A percentile compares a stretch with the other conserved stretches of the same genome.
Evolutionary conservation across 2,329 filamentous ascomycete genomes (phyloP).

Genomic region (Massarina eburnea): DNA sequence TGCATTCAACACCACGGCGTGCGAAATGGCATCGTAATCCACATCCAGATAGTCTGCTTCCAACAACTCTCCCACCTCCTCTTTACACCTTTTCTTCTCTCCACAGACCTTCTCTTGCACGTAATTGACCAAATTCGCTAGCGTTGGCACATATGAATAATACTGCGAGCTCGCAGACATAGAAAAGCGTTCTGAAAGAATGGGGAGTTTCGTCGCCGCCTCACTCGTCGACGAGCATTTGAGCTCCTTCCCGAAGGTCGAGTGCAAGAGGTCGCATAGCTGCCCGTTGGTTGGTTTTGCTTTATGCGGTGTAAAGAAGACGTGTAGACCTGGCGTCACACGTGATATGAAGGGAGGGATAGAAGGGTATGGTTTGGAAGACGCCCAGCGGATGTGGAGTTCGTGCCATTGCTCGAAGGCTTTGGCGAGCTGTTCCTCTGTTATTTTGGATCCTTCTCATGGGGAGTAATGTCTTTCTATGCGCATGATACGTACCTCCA

Average conservation of each 20-base stretch:
- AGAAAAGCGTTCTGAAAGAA: slow-evolving; percentile 61
- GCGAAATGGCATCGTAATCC: slow-evolving; percentile 71
- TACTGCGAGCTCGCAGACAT: slow-evolving; percentile 69
- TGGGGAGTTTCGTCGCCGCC: slow-evolving; percentile 64
- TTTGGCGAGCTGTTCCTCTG: slow-evolving; percentile 54
- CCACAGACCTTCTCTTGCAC: slow-evolving; percentile 57
- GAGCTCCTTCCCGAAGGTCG: slow-evolving; percentile 56
- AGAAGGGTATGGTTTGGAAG: slow-evolving; percentile 57
- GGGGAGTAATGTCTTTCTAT: too few relatives aligned
- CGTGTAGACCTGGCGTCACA: slow-evolving; percentile 77
- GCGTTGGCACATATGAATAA: slow-evolving; percentile 63
- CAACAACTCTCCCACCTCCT: slow-evolving; percentile 50
- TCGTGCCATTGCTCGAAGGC: slow-evolving; percentile 67
- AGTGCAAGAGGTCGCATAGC: slow-evolving; percentile 62
- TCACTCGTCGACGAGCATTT: slow-evolving; percentile 58
- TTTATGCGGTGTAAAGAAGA: slow-evolving; percentile 68
- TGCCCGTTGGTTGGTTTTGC: slow-evolving; percentile 30
- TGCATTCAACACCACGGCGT: slow-evolving; percentile 65
- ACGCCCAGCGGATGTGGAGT: slow-evolving; percentile 79
- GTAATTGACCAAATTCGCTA: slow-evolving; percentile 59
- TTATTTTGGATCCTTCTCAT: not conserved
- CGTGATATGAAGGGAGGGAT: slow-evolving; percentile 73
- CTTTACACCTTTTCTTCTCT: slow-evolving; percentile 50
- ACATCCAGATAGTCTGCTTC: slow-evolving; percentile 71
- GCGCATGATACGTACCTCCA: slow-evolving; percentile 52